Evolutionary conservation across 352 stramenopile genomes (phyloP).

Genomic region (Globisporangium heterothallicum): DNA sequence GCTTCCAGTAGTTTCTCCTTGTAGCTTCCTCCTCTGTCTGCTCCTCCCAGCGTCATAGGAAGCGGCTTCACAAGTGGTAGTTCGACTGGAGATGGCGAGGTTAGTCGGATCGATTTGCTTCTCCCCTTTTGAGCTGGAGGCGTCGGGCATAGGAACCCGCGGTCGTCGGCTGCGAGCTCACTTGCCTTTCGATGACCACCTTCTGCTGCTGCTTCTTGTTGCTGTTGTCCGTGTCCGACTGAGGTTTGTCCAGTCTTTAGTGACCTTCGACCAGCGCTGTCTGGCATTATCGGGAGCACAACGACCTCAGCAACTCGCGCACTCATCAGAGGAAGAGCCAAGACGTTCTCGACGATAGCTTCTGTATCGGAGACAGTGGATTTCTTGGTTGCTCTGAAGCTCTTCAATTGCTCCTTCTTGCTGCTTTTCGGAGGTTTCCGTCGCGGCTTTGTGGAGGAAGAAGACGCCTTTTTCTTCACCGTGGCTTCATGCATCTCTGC

Average conservation of each 20-base stretch:
- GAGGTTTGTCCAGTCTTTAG: neutral
- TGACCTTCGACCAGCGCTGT: conserved; percentile 4
- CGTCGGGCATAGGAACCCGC: conserved; percentile 5
- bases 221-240: neutral
- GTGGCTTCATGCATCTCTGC: neutral
- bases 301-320: neutral
- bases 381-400: neutral
- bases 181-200: neutral
- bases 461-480: conserved; percentile 5
- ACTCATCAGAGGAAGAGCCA: neutral
- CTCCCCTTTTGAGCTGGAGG: conserved; percentile 2
- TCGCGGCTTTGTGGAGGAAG: conserved; percentile 6
- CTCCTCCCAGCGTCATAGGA: neutral
- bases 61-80: conserved; percentile 1
- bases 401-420: conserved; percentile 8
- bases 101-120: neutral
- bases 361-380: neutral
- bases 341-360: neutral
- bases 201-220: neutral
- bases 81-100: neutral
- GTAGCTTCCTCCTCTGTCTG: neutral
- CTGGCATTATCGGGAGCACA: conserved; percentile 15
- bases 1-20: conserved; percentile 8
- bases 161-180: neutral
- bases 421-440: conserved; percentile 4